Base-by-base conservation (phyloP, 2,329 filamentous ascomycete genomes). In the Colletotrichum limetticola region DNA sequence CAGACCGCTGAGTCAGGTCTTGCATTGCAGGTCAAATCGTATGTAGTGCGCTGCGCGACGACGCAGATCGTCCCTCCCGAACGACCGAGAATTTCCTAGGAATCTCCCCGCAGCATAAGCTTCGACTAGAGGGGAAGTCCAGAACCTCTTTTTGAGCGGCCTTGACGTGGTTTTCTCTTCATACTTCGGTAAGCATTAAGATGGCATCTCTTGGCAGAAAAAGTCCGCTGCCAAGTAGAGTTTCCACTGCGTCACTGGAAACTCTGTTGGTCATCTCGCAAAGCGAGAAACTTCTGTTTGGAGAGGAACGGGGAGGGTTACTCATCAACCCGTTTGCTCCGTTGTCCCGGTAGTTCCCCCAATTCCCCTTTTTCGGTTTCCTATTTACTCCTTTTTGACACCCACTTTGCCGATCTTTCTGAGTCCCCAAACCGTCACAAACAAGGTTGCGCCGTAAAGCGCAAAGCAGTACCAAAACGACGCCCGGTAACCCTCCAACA, bases 391-490 rank as follows among this genome's bases (percentile, higher is more conserved):
- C 22, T 80, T 79, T 76, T 88, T 89, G 75, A 87, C 79, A 0
- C 88, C 88, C 49, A 89, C 83, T 30, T 82, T 85, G 1, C 87
- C 87, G 7, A 83, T 82, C 58, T 82, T 84, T 58, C 83, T 81
- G 28, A 89, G 74, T 0, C 87, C 87, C 67, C 84, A 81, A 19
- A 83, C 80, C 24, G 84, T 74, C 2, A 86, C 77, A 61, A 84
- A 83, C 49, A 64, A 55, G 8, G 70, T 72, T 55, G 62, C 49
- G 11, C 81, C 79, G 1, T 77, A 77, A n/a, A 78, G 74, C 2
- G 80, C 86, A 80, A 89, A 89, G 30, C 85, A 85, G 0, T 84
- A 82, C 88, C 88, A 90, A 69, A 89, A 90, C 0, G 84, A 84
- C 1, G 86, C 87, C n/a, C 85, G 79, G 72, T 88, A 90, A 0